Conservation (phyloP, 495 filamentous ascomycete genomes). For the Geopyxis carbonaria region DNA sequence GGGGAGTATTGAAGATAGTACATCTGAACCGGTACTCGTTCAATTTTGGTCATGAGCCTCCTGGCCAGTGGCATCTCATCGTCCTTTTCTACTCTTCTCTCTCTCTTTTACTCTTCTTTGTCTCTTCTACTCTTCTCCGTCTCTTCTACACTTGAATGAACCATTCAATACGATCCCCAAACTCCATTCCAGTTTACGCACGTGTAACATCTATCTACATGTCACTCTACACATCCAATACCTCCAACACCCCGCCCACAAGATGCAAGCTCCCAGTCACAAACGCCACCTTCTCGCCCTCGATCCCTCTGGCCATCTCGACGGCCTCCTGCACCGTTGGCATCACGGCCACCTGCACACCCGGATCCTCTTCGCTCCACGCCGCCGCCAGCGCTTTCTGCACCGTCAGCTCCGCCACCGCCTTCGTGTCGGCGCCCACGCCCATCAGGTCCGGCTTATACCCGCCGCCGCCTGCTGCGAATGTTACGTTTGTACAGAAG, state of each 20-base stretch:
- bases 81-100: no score
- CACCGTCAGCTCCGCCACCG: constrained; percentile 49
- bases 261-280: constrained; percentile 82
- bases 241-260: constrained; percentile 63
- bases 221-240: constrained; percentile 44
- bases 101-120: no score
- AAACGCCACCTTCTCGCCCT: constrained; percentile 27
- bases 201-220: no score
- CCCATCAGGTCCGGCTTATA: constrained; percentile 5
- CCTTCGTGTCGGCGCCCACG: constrained; percentile 37
- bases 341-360: constrained; percentile 44
- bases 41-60: no score
- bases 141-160: no score
- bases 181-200: no score
- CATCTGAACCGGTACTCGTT: no score
- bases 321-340: constrained; percentile 79
- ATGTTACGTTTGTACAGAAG: constrained; percentile 82
- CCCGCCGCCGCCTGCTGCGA: constrained; percentile 36
- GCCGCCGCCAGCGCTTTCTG: constrained; percentile 57
- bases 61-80: no score
- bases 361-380: constrained; percentile 41
- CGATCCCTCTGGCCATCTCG: constrained; percentile 31
- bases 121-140: no score
- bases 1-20: no score
- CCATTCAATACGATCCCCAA: no score